Evolutionary conservation across 23 red algal species (phyloP).

Genomic region (Gracilaria caudata): DNA sequence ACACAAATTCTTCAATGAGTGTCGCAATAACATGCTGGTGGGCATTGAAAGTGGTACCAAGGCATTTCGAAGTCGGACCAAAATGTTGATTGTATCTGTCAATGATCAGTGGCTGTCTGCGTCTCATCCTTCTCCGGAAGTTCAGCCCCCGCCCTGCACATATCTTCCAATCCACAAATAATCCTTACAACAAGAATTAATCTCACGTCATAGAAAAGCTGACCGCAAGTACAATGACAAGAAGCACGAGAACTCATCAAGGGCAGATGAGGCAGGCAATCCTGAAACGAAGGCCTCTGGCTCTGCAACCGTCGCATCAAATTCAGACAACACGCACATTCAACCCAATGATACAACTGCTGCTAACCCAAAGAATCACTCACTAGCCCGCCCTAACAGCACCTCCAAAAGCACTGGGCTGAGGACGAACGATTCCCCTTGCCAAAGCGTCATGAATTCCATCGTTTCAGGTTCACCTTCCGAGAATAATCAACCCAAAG

Average conservation of each 20-base stretch:
- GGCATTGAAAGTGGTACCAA: conserved; percentile 75
- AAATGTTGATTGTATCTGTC: conserved; percentile 70
- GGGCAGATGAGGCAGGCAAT: not conserved
- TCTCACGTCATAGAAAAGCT: no score
- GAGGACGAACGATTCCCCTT: not conserved
- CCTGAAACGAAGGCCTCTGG: not conserved
- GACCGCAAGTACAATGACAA: not conserved
- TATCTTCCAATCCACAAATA: no score
- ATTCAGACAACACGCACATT: not conserved
- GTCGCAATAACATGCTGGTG: conserved; percentile 59
- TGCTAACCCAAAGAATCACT: no score
- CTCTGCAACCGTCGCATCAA: not conserved
- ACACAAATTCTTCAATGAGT: conserved; percentile 88
- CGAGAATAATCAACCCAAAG: not conserved
- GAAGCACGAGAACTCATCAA: not conserved
- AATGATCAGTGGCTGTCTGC: no score
- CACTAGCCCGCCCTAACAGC: not conserved
- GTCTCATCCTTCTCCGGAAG: no score
- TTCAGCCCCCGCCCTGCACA: no score
- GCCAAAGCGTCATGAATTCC: not conserved
- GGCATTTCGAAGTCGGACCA: conserved; percentile 45
- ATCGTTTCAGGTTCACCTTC: not conserved
- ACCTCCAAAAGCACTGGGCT: not conserved
- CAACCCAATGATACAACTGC: no score
- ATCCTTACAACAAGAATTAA: no score